Evolutionary conservation across 805 yeast species (phyloP), one percentile per base, ranked within the genome.

Genomic region (Kazachstania psychrophila): DNA sequence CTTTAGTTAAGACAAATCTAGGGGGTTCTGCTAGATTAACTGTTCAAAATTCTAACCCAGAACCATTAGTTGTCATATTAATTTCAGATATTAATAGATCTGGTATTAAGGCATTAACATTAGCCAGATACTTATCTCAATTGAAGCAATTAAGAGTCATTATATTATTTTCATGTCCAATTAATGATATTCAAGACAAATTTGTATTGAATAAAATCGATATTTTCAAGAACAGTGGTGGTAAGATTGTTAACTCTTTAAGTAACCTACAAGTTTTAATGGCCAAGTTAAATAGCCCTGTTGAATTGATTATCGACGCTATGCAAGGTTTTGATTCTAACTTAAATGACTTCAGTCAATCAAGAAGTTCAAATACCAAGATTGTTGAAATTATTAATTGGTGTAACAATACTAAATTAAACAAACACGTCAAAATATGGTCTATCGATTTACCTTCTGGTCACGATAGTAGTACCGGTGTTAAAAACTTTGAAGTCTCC

Each of bases 401-500:
- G 94, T 72, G 79, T 39, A 82, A 83, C 28, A 40, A 39, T 8
- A 42, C 36, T n/a, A 36, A 34, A 12, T 13, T n/a, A 12, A 33
- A 27, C 14, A 43, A 28, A 4, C 38, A 46, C 27, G 40, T 34
- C 22, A 47, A 51, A 33, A 38, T 56, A 9, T 54, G 56, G 61
- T 81, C 95, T 0, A 53, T 87, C 19, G 95, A 86, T 51, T 72
- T 83, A 19, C 88, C 95, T 4, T 72, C 87, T 1, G 95, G 95
- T 4, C 64, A 80, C 28, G 94, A 84, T 51, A 79, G 87, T 6
- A 84, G 92, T 4, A 74, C 94, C 0, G 96, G 95, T 6, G 36
- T 52, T 14, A 48, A 52, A 15, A 52, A 52, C 17, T 63, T 54
- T 26, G 50, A 53, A n/a, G 37, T 62, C 10, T 54, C 61, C 5